These are phyloP conservation scores for Vanderwaltozyma yarrowii DNA, from an alignment of 805 yeast species.

Conservation along the genomic window DNA sequence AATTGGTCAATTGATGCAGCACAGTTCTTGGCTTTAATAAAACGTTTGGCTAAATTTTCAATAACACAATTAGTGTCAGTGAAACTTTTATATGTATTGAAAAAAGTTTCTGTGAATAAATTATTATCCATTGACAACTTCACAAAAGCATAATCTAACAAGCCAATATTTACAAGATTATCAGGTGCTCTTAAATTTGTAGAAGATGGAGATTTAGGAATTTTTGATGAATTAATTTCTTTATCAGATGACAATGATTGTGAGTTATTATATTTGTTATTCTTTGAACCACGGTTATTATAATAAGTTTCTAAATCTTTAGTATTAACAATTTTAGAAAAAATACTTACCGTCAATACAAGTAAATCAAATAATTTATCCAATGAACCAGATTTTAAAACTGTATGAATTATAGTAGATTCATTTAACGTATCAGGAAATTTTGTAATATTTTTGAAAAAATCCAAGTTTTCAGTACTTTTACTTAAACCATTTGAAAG, in stretches of 20 bases:
- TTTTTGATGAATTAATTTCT: neutral
- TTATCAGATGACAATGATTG: neutral
- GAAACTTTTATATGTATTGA: conserved; percentile 59
- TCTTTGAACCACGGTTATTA: conserved; percentile 17
- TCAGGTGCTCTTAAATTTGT: neutral
- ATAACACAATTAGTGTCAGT: conserved; percentile 46
- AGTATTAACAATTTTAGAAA: conserved; percentile 34
- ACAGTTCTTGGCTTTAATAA: conserved; percentile 52
- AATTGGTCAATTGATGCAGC: conserved; percentile 40
- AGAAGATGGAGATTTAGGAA: neutral
- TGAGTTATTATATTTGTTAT: no score
- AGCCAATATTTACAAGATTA: conserved; percentile 8
- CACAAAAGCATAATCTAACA: conserved; percentile 32
- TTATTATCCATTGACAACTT: conserved; percentile 54
- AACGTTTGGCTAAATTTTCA: conserved; percentile 44
- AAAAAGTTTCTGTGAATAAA: conserved; percentile 53
- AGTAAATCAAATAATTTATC: conserved; percentile 72
- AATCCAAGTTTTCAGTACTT: conserved; percentile 24
- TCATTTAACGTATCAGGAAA: conserved; percentile 29
- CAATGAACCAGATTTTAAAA: conserved; percentile 57
- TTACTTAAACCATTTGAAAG: conserved; percentile 14
- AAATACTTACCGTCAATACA: conserved; percentile 59
- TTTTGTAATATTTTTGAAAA: conserved; percentile 22
- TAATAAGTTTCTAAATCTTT: conserved; percentile 35
- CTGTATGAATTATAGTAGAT: conserved; percentile 34